phyloP scores from a whole-genome alignment of 805 yeast genomes.

The Candida caryicola region DNA sequence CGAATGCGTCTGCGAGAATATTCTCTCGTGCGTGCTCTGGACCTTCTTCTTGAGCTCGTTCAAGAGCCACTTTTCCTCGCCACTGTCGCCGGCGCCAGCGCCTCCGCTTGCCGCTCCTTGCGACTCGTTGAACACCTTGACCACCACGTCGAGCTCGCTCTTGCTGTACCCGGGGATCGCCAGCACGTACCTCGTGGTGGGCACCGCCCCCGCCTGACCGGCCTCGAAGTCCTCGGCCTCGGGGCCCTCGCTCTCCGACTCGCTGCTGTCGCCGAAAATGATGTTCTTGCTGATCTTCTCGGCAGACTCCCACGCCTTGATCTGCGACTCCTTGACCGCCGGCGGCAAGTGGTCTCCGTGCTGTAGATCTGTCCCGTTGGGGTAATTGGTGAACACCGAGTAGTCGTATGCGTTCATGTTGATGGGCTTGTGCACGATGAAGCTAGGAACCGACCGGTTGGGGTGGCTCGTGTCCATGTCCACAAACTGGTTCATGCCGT shows the following conservation, averaged over 20 bases:
- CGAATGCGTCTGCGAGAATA: constrained; percentile 32
- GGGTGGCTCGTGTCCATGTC: constrained; percentile 16
- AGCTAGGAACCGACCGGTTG: constrained; percentile 18
- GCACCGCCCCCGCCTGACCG: constrained; percentile 3
- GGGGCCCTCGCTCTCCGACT: constrained; percentile 21
- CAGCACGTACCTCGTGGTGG: constrained; percentile 12
- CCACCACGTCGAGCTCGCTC: constrained; percentile 28
- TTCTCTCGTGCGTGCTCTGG: constrained; percentile 31
- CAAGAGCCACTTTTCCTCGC: constrained; percentile 9
- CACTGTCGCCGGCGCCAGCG: constrained; percentile 1
- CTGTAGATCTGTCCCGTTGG: constrained; percentile 14
- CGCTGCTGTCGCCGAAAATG: constrained; percentile 33
- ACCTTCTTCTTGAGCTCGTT: constrained; percentile 12
- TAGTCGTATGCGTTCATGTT: constrained; percentile 35
- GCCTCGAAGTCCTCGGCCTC: constrained; percentile 13
- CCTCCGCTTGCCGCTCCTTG: not conserved
- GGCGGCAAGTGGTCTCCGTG: constrained; percentile 27
- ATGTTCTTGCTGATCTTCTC: constrained; percentile 36
- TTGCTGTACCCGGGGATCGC: constrained; percentile 41
- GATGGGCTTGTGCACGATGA: constrained; percentile 33
- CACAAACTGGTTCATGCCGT: not conserved
- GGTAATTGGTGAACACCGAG: constrained; percentile 30
- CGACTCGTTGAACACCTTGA: constrained; percentile 5
- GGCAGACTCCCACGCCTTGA: constrained; percentile 45
- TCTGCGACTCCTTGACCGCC: constrained; percentile 38